Conservation (phyloP, 768 basidiomycete genomes). For the Gloeophyllum trabeum region DNA sequence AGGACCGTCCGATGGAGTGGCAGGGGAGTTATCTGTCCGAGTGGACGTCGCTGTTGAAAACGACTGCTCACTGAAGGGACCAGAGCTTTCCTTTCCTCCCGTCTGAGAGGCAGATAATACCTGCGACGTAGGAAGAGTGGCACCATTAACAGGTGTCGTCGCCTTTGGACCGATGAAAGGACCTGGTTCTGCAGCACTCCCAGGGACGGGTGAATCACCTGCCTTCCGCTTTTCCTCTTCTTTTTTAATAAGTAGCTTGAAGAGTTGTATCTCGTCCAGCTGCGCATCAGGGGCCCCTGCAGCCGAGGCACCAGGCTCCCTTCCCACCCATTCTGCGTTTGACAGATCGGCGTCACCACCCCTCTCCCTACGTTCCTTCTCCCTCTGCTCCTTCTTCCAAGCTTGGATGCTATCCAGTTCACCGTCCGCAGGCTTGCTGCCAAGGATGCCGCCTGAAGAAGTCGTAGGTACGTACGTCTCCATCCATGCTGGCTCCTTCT, state of each 20-base stretch:
- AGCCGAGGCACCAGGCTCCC: conserved; percentile 10
- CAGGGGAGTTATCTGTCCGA: too few species aligned
- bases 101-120: too few species aligned
- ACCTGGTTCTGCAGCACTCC: conserved; percentile 1
- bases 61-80: too few species aligned
- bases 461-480: conserved; percentile 69
- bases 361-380: conserved; percentile 54
- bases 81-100: too few species aligned
- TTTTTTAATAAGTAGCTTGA: conserved; percentile 75
- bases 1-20: neutral
- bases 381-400: conserved; percentile 79
- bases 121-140: too few species aligned
- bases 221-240: conserved; percentile 44
- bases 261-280: conserved; percentile 76
- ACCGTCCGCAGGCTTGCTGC: conserved; percentile 46
- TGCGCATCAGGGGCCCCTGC: conserved; percentile 19
- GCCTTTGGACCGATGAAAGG: too few species aligned
- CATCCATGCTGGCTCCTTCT: conserved; percentile 92
- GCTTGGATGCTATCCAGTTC: conserved; percentile 79
- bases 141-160: too few species aligned
- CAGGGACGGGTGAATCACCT: conserved; percentile 9
- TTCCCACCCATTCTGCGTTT: conserved; percentile 11
- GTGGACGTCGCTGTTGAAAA: too few species aligned
- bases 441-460: conserved; percentile 48
- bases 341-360: conserved; percentile 10